Conservation (phyloP, 371 early-diverging fungal genomes). For the Mortierella sp. region DNA sequence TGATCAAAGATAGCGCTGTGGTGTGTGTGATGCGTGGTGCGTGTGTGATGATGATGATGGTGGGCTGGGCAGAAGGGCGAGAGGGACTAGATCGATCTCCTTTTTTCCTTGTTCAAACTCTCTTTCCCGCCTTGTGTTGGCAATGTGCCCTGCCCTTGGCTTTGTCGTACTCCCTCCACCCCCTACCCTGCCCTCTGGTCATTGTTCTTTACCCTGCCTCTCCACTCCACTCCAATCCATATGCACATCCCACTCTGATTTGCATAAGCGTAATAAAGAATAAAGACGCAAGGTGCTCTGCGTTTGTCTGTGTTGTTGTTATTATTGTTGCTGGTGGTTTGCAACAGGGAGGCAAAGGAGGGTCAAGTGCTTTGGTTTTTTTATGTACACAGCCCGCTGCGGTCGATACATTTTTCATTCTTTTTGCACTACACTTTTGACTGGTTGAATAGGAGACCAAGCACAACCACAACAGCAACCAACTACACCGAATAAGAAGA, state of each 20-base stretch:
- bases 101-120: neutral
- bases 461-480: neutral
- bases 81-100: conserved; percentile 9
- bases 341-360: too few relatives aligned
- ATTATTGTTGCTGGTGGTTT: neutral
- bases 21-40: neutral
- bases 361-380: conserved; percentile 11
- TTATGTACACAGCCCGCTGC: conserved; percentile 10
- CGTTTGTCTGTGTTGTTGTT: neutral
- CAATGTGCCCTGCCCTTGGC: neutral
- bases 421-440: neutral
- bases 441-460: neutral
- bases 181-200: neutral
- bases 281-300: neutral
- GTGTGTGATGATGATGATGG: neutral
- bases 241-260: neutral
- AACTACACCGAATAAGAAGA: neutral
- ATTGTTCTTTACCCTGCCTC: neutral
- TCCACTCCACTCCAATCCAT: neutral
- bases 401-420: neutral
- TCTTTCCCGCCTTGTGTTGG: neutral
- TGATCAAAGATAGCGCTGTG: neutral
- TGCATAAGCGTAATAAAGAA: conserved; percentile 4
- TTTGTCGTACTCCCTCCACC: neutral
- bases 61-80: neutral